A percentile compares a stretch with the other conserved stretches of the same genome.
Conservation (phyloP, 2,329 filamentous ascomycete species). For the Diplodia sapinea region DNA sequence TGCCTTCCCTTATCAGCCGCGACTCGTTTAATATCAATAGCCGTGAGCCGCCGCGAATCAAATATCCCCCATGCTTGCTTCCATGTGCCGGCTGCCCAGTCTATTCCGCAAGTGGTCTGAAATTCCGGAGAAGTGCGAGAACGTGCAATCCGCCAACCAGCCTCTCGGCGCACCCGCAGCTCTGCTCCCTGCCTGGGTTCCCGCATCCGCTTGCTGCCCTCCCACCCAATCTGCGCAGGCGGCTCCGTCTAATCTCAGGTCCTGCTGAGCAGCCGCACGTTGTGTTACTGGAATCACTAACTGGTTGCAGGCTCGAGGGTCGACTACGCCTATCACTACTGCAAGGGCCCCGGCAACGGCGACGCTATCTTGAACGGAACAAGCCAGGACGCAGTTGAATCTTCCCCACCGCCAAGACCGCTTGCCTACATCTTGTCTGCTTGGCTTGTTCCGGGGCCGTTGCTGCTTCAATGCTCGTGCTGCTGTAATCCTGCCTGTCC, state of each 20-base stretch:
- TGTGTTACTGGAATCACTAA: background rate
- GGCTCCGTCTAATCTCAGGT: background rate
- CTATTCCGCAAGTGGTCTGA: slow-evolving; percentile 16
- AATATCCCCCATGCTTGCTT: background rate
- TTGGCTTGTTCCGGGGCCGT: slow-evolving; percentile 13
- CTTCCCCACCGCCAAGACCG: slow-evolving; percentile 15
- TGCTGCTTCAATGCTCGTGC: slow-evolving; percentile 1
- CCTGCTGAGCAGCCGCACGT: slow-evolving; percentile 14
- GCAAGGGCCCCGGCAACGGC: background rate
- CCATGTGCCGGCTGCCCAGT: background rate
- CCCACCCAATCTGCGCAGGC: background rate
- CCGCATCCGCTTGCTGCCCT: background rate
- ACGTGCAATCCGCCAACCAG: slow-evolving; percentile 5
- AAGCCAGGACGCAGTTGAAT: slow-evolving; percentile 9
- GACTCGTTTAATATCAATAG: slow-evolving; percentile 19
- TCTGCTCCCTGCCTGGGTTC: background rate
- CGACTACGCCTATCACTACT: slow-evolving; percentile 3
- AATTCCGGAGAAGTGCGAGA: slow-evolving; percentile 14
- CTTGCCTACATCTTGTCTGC: slow-evolving; percentile 21
- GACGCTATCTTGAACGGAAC: slow-evolving; percentile 4
- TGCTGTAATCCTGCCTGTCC: background rate
- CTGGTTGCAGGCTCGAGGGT: slow-evolving; percentile 1
- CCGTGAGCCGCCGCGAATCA: slow-evolving; percentile 24
- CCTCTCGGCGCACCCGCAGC: slow-evolving; percentile 5
- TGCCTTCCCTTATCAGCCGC: slow-evolving; percentile 23